A percentile compares a stretch with the other conserved stretches of the same genome.
Conservation (phyloP, 2,329 filamentous ascomycete genomes). For the Colletotrichum sp. region DNA sequence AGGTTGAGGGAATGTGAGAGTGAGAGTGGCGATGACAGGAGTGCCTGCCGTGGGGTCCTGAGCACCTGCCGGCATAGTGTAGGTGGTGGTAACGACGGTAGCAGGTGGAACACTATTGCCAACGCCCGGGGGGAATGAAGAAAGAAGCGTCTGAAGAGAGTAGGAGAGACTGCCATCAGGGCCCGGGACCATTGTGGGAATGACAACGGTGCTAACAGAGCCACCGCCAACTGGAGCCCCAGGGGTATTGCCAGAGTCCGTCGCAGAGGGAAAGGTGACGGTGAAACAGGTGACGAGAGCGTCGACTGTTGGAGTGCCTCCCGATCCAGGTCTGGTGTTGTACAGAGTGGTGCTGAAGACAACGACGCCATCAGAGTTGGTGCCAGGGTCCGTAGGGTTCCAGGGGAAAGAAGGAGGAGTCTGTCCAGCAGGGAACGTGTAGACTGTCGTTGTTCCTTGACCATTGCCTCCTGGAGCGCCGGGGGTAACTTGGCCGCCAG, state of each 20-base stretch:
- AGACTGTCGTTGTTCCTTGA: not conserved
- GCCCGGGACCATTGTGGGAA: conserved; percentile 25
- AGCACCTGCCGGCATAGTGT: conserved; percentile 30
- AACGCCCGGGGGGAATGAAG: conserved; percentile 27
- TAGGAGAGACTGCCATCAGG: conserved; percentile 35
- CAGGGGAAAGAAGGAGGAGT: not conserved
- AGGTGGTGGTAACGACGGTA: conserved; percentile 22
- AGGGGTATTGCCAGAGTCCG: not conserved
- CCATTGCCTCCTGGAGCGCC: not conserved
- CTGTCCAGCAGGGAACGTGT: not conserved
- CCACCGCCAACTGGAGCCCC: not conserved
- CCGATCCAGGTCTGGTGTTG: not conserved
- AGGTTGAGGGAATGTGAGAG: conserved; percentile 7
- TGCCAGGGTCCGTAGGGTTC: not conserved
- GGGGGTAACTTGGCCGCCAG: not conserved
- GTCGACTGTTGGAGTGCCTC: conserved; percentile 10
- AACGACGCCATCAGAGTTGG: not conserved
- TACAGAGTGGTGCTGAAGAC: conserved; percentile 21
- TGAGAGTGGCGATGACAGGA: conserved; percentile 26
- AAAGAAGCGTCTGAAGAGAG: conserved; percentile 31
- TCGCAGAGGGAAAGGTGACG: conserved; percentile 22
- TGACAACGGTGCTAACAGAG: not conserved
- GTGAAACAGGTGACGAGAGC: conserved; percentile 28
- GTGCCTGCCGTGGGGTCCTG: conserved; percentile 1
- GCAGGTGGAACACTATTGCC: not conserved